Evolutionary conservation across 257 asterid genomes (phyloP), one percentile per base, ranked within the genome.

Genomic region (Plectranthus barbatus): DNA sequence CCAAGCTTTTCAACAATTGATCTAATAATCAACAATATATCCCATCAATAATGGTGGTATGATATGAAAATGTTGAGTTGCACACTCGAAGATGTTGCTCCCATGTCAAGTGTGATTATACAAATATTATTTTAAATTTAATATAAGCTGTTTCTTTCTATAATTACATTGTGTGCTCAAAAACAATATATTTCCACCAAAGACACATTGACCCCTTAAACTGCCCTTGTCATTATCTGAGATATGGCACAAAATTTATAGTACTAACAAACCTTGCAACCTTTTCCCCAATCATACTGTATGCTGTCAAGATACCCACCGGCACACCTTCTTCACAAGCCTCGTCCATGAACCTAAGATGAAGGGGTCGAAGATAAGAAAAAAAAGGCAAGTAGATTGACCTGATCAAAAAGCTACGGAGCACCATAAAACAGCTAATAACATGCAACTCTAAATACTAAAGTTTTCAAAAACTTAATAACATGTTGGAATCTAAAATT

Each of bases 1-100:
- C 95, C 97, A 76, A 92, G 91, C 82, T 81, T 89, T 74, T 83
- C 88, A 53, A 81, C 80, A 34, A 89, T 80, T 14, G 85, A 80
- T 67, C 98, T 91, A 66, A 60, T 36, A 74, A 64, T 36, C 56
- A 64, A 72, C 1, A 33, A 45, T 24, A 66, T 40, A 8, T 56
- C 21, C 33, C 24, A 15, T 73, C 48, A 62, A 21, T 60, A 12
- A 60, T 6, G 26, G 45, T 29, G 26, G 41, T 20, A 59, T 23
- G 13, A 0, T 36, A 64, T 26, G 53, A 33, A 54, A 45, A 19
- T 45, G 12, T 12, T 48, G 40, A 40, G 42, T 8, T 36, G 45
- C 14, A 60, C 17, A 33, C n/a, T 31, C 12, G 45, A 54, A 46
- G 58, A 54, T 14, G 62, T 26, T 62, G 42, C 13, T 34, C 37